Evolutionary conservation across 352 stramenopile species (phyloP), one percentile per base, ranked within the genome.

Genomic region (Phytophthora crassamura): DNA sequence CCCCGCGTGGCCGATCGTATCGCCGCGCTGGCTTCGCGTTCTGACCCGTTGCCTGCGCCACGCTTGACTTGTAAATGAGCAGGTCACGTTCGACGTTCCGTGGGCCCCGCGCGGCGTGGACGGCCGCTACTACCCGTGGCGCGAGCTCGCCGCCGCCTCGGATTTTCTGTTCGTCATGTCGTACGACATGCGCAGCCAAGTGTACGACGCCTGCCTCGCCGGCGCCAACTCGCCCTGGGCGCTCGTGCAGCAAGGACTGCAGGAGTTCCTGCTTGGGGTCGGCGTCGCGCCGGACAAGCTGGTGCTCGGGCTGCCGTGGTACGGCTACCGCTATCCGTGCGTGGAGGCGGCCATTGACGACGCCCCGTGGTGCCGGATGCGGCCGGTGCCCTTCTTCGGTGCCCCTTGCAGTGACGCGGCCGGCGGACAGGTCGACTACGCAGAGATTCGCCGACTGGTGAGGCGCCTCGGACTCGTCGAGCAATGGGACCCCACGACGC

Each of bases 161-260:
- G 91, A 98, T 69, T 90, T 95, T 49, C 69, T 97, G 32, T 97
- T 97, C 52, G 86, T 98, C 50, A 98, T 98, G 93, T 90, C 84
- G 74, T 98, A 98, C 66, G 93, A 98, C 63, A 97, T 95, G 78
- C 87, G 86, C 30, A 96, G 87, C 56, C 91, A 97, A 80, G 88
- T 98, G 43, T 97, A 95, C 62, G 87, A 96, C 50, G 75, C 82
- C 58, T 98, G 93, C 68, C 61, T 97, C 39, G 91, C 89, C 1
- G 70, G 72, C 12, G 87, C 93, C 33, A 98, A 98, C 64, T 85
- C 90, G 4, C 91, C 93, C 0, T 71, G 82, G 12, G 72, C 83
- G 20, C 75, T 92, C 0, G 84, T 95, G 25, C 72, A 78, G 33
- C 73, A 93, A 45, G 91, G 93, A 0, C 62, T 98, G 4, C 48